Conservation (phyloP, 164 flowering plant species). For the Vitis amurensis region DNA sequence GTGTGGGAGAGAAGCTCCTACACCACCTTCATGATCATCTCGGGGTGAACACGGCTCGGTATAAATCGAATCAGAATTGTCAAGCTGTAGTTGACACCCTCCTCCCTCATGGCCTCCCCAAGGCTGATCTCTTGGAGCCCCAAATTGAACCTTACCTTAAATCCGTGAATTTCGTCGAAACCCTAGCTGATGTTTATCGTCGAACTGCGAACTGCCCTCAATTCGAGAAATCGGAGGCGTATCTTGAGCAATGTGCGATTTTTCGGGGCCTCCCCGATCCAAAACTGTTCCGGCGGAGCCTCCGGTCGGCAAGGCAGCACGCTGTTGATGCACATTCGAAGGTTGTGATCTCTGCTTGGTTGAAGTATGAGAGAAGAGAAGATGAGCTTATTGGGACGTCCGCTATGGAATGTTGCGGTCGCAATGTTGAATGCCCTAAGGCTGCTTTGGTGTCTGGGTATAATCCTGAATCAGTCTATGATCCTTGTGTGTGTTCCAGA, state of each 20-base stretch:
- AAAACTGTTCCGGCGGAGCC: constrained; percentile 64
- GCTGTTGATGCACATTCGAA: constrained; percentile 76
- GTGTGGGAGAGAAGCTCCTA: constrained; percentile 42
- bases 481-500: constrained; percentile 41
- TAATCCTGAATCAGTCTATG: constrained; percentile 53
- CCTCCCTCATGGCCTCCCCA: constrained; percentile 46
- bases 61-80: constrained; percentile 24
- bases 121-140: constrained; percentile 51
- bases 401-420: constrained; percentile 60
- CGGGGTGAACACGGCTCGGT: constrained; percentile 35
- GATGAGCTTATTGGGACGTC: constrained; percentile 69
- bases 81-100: constrained; percentile 27
- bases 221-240: constrained; percentile 40
- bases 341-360: constrained; percentile 79
- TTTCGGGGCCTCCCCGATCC: constrained; percentile 64
- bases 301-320: constrained; percentile 69
- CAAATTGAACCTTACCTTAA: constrained; percentile 67
- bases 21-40: constrained; percentile 45
- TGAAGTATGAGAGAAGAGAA: constrained; percentile 86
- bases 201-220: constrained; percentile 40
- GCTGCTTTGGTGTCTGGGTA: constrained; percentile 61
- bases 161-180: constrained; percentile 57
- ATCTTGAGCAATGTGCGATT: constrained; percentile 66
- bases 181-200: constrained; percentile 59
- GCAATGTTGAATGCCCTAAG: constrained; percentile 57